A percentile compares a stretch with the other conserved stretches of the same genome.
Evolutionary conservation across 148 eudicot genomes (phyloP).

Genomic region (Polygonum maritimum): DNA sequence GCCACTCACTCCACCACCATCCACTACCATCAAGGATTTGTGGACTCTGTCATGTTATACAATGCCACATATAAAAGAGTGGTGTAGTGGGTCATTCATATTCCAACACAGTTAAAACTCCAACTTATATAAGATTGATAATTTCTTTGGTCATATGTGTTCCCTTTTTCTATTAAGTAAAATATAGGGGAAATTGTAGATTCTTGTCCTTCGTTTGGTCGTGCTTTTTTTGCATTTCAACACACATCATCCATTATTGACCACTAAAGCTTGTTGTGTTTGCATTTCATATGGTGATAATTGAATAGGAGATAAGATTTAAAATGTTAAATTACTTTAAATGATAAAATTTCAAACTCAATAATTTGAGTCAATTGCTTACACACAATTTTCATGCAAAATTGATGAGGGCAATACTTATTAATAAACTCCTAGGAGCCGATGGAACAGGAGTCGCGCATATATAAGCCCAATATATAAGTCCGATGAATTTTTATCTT

Average conservation of each 20-base stretch:
- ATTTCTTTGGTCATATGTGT: background rate
- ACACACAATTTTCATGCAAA: too few relatives aligned
- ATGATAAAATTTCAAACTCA: too few relatives aligned
- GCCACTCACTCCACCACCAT: background rate
- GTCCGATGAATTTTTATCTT: too few relatives aligned
- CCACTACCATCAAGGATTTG: background rate
- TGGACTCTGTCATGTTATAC: background rate
- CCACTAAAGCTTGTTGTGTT: background rate
- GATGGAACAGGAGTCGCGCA: too few relatives aligned
- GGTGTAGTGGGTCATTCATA: background rate
- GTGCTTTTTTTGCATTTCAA: background rate
- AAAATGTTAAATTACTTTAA: background rate
- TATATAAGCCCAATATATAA: too few relatives aligned
- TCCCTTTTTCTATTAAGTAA: background rate
- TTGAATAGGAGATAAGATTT: background rate
- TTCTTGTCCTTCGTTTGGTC: background rate
- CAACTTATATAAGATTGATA: background rate
- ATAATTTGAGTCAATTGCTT: too few relatives aligned
- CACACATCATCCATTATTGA: background rate
- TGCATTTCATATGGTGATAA: background rate
- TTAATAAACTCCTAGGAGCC: too few relatives aligned
- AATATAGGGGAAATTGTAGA: background rate
- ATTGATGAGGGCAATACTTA: too few relatives aligned
- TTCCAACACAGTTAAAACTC: conserved; percentile 1
- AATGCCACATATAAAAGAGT: background rate